Base-by-base conservation (phyloP, 2,329 filamentous ascomycete genomes). In the Pleochaeta shiraiana region DNA sequence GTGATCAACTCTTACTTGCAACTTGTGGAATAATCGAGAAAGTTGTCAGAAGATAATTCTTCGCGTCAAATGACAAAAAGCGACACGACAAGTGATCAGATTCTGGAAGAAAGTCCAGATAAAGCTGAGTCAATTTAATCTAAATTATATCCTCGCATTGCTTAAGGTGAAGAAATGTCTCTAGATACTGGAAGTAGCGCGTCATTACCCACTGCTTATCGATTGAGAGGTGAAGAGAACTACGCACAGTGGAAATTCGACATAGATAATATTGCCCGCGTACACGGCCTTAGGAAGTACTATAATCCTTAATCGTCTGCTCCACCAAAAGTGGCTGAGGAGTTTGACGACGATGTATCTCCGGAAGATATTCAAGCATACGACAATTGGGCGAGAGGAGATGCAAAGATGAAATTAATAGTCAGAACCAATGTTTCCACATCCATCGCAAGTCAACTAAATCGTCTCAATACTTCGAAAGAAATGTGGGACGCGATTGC, bases 201-300 rank as follows among this genome's bases (percentile, higher is more conserved):
- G 30, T 28, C 30, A 30, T 28, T 59, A 34, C 30, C 55, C 30
- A 33, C 55, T 28, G 19, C 26, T 28, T 28, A 59, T 28, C 28
- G 1, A 34, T 59, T 59, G 30, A 59, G 30, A 59, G 55, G 55
- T 26, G 55, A 59, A 59, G 55, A 59, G n/a, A 59, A 59, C 26
- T 59, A 59, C 19, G 55, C 55, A 34, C 26, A 59, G 30, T 59
- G 26, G 30, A 59, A 59, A 59, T 59, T 28, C n/a, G 26, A 33
- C 33, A 31, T 59, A 12, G 26, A 59, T 7, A 34, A 59, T 33
- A 31, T 59, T 28, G 26, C 55, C 26, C 26, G 55, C 33, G 55
- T 34, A n/a, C 55, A 59, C 12, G 55, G 33, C n/a, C 55, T 34
- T n/a, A 24, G 26, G 7, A 59, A 28, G n/a, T n/a, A n/a, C n/a